A percentile compares a stretch with the other conserved stretches of the same genome.
Evolutionary conservation across 306 rosid species (phyloP).

Genomic region (Mucuna pruriens): DNA sequence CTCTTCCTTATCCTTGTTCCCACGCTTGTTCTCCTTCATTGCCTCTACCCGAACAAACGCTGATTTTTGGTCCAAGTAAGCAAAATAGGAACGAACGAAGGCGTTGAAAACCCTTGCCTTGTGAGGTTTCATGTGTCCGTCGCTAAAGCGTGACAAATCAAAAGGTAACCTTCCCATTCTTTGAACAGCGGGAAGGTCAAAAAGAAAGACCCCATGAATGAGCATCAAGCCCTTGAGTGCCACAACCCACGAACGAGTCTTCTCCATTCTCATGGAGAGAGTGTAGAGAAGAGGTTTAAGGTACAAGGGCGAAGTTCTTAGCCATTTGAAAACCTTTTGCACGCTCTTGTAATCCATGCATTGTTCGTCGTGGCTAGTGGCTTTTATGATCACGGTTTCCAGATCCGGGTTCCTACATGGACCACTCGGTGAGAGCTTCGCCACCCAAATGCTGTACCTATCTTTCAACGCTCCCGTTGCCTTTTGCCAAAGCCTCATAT

Average conservation of each 20-base stretch:
- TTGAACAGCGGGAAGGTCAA: conserved; percentile 52
- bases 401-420: conserved; percentile 61
- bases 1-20: conserved; percentile 38
- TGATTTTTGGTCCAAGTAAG: conserved; percentile 58
- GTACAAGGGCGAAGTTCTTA: conserved; percentile 59
- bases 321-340: conserved; percentile 74
- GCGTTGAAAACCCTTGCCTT: conserved; percentile 52
- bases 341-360: conserved; percentile 67
- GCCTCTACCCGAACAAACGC: neutral
- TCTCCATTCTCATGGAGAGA: conserved; percentile 58
- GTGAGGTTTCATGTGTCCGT: conserved; percentile 32
- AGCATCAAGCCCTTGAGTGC: conserved; percentile 87
- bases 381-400: conserved; percentile 65
- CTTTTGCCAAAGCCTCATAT: conserved; percentile 79
- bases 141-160: conserved; percentile 61
- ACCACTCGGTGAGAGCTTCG: conserved; percentile 52
- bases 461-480: conserved; percentile 78
- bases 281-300: conserved; percentile 58
- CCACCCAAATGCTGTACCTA: conserved; percentile 61
- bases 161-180: conserved; percentile 67
- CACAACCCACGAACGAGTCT: conserved; percentile 71
- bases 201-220: conserved; percentile 72
- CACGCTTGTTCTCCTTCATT: neutral
- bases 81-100: conserved; percentile 62
- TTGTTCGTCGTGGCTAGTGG: conserved; percentile 81